Evolutionary conservation across 2,329 filamentous ascomycete genomes (phyloP), one percentile per base, ranked within the genome.

Genomic region (Bipolaris bicolor): DNA sequence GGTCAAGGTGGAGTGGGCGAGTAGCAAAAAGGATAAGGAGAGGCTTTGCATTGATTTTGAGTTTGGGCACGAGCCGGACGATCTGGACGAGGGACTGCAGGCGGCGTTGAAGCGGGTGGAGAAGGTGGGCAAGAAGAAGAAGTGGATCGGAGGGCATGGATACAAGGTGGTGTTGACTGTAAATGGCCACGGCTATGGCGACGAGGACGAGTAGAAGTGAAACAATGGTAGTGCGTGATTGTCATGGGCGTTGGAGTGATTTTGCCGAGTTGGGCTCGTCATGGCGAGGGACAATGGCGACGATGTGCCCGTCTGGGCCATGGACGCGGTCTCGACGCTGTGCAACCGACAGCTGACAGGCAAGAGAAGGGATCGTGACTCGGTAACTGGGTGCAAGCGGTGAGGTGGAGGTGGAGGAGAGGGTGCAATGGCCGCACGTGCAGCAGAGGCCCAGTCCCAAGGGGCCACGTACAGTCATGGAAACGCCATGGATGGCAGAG

Each of bases 61-160:
- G 7, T 74, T 72, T 33, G 49, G 26, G 26, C 59, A 70, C 43
- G 58, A 65, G 13, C 52, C 65, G 13, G 71, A 73, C 37, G 70
- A 70, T 48, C 31, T 74, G 29, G 73, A 75, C 31, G 75, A 77
- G 46, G 69, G 66, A 9, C 57, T 78, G 7, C 55, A 68, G 40
- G 63, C 65, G 24, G 70, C 70, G 7, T 49, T 77, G 49, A 65
- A 49, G 49, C 70, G 65, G 49, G 66, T 78, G 7, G 67, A 65
- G 33, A 78, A 77, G 59, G 67, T 69, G 33, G 76, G 76, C 4
- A 77, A 77, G 71, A 77, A 74, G 71, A 77, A 77, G 66, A 69
- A 74, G 33, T 77, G 76, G 76, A 57, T 69, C 11, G 67, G 58
- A 16, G 72, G 66, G 22, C 49, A 57, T 20, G 73, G 73, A 7